Percentiles rank a stretch among this genome's conserved stretches.
Evolutionary conservation across 1,284 basidiomycete species (phyloP).

Genomic region (Lignosus rhinocerotis): DNA sequence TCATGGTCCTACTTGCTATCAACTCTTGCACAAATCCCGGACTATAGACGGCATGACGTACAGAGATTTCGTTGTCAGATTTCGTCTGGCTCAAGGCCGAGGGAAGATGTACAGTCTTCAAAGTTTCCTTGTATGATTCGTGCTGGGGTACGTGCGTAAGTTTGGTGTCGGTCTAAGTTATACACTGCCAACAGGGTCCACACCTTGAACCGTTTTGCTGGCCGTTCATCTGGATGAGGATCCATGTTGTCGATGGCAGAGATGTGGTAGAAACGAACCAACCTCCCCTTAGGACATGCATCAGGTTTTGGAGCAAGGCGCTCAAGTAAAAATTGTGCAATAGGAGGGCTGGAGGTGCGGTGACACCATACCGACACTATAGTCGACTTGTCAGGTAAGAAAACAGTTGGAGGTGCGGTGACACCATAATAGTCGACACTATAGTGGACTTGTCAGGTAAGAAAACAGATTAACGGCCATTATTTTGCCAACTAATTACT

Average conservation of each 20-base stretch:
- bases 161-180: too few relatives aligned
- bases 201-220: slow-evolving; percentile 42
- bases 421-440: too few relatives aligned
- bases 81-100: slow-evolving; percentile 59
- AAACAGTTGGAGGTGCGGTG: too few relatives aligned
- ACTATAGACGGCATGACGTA: slow-evolving; percentile 33
- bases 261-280: neutral
- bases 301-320: too few relatives aligned
- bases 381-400: too few relatives aligned
- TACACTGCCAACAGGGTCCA: neutral
- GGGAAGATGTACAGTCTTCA: slow-evolving; percentile 73
- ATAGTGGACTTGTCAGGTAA: too few relatives aligned
- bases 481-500: too few relatives aligned
- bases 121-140: slow-evolving; percentile 66
- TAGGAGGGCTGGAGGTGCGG: too few relatives aligned
- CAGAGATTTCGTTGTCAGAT: slow-evolving; percentile 62
- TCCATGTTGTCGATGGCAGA: slow-evolving; percentile 14
- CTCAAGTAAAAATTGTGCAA: too few relatives aligned
- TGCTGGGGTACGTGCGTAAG: slow-evolving; percentile 42
- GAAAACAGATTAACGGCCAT: too few relatives aligned
- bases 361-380: too few relatives aligned
- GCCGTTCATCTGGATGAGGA: slow-evolving; percentile 25
- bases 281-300: too few relatives aligned
- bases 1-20: slow-evolving; percentile 56
- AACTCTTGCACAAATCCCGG: neutral